These are phyloP conservation scores for Sphaceloma murrayae DNA, from an alignment of 2,329 filamentous ascomycete genomes.

Conservation along the genomic window DNA sequence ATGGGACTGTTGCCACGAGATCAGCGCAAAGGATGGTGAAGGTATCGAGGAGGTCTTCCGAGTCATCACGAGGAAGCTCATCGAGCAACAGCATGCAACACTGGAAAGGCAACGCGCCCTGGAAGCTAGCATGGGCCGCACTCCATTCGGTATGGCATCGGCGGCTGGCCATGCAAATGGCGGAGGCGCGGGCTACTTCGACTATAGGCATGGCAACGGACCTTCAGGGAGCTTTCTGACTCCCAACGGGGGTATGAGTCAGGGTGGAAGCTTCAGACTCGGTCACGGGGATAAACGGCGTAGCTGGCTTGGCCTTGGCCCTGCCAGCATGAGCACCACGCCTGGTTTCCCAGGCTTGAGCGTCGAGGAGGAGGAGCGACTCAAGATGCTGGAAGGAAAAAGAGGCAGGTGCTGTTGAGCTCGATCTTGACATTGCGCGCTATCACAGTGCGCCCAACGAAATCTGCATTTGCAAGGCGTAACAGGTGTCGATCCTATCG, in stretches of 20 bases:
- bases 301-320: conserved; percentile 49
- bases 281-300: conserved; percentile 52
- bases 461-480: neutral
- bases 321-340: conserved; percentile 39
- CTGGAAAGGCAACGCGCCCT: conserved; percentile 42
- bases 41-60: conserved; percentile 95
- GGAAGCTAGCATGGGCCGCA: conserved; percentile 35
- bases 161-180: conserved; percentile 21
- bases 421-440: no score
- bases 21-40: conserved; percentile 86
- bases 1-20: conserved; percentile 97
- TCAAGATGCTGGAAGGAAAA: conserved; percentile 21
- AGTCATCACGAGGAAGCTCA: conserved; percentile 73
- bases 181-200: conserved; percentile 38
- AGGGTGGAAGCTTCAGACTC: conserved; percentile 45
- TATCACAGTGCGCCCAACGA: neutral
- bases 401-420: conserved; percentile 26
- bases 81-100: conserved; percentile 58
- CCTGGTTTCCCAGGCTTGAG: conserved; percentile 26
- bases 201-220: conserved; percentile 34
- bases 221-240: conserved; percentile 31
- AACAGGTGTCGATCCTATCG: no score
- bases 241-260: neutral
- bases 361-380: conserved; percentile 22
- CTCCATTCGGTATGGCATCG: conserved; percentile 26